A percentile compares a stretch with the other conserved stretches of the same genome.
Evolutionary conservation across 306 rosid species (phyloP).

Genomic region (Amphicarpaea edgeworthii): DNA sequence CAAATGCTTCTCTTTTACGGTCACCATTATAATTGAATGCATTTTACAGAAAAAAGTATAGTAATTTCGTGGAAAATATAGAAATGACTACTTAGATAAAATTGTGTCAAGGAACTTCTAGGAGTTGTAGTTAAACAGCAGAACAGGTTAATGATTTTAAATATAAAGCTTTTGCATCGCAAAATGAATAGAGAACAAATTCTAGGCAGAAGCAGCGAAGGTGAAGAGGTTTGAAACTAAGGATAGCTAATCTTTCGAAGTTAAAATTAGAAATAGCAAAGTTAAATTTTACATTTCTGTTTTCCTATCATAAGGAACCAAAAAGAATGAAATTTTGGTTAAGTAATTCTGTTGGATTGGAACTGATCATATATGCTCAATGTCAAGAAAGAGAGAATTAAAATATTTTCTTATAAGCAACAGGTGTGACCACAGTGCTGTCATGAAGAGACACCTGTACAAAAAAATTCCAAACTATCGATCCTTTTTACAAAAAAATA

Average conservation of each 20-base stretch:
- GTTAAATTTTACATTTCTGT: neutral
- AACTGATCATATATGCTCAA: no score
- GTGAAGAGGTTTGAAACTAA: slow-evolving; percentile 29
- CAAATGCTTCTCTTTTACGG: slow-evolving; percentile 14
- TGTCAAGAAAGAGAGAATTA: no score
- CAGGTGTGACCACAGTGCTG: no score
- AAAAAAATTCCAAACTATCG: no score
- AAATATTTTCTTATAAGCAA: no score
- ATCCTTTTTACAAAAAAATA: no score
- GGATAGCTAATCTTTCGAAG: neutral
- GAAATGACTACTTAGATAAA: neutral
- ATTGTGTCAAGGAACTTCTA: slow-evolving; percentile 19
- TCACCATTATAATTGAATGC: neutral
- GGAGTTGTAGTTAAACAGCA: slow-evolving; percentile 2
- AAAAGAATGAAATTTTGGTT: neutral
- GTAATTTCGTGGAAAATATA: neutral
- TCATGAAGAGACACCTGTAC: no score
- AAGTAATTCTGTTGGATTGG: no score
- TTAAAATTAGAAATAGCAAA: neutral
- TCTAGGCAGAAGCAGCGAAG: slow-evolving; percentile 5
- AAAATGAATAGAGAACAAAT: slow-evolving; percentile 1
- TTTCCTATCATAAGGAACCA: neutral
- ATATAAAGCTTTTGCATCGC: neutral
- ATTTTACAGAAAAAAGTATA: neutral
- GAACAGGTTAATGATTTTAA: neutral